Evolutionary conservation across 345 rosid species (phyloP).

Genomic region (Eucalyptus cloeziana): DNA sequence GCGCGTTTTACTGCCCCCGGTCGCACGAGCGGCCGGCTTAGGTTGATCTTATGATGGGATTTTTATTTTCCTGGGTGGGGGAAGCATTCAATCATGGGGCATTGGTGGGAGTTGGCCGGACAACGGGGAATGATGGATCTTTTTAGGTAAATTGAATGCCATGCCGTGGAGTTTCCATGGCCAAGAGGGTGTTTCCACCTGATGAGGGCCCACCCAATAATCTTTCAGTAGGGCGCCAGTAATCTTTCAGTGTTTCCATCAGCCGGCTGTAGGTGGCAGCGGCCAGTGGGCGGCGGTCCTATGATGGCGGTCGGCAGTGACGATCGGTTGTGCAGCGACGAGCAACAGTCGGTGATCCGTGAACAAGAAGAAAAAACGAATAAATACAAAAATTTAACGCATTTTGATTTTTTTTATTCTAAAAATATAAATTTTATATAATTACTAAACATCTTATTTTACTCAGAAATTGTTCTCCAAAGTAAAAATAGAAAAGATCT

Average conservation of each 20-base stretch:
- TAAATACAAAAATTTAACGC: too few species aligned
- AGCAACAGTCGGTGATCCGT: accelerated
- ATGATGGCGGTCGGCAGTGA: accelerated
- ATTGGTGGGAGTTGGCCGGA: background rate
- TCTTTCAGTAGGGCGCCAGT: accelerated
- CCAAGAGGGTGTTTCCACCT: too few species aligned
- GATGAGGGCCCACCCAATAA: too few species aligned
- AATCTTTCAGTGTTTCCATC: too few species aligned
- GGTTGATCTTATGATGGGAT: background rate
- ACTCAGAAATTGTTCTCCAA: accelerated
- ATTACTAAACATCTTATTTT: accelerated
- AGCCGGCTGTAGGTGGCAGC: accelerated
- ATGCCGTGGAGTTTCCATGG: background rate
- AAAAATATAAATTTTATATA: too few species aligned
- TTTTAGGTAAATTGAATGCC: background rate
- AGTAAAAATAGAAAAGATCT: accelerated
- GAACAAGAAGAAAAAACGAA: accelerated
- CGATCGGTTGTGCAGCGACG: accelerated
- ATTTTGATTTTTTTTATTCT: accelerated
- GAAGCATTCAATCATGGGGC: background rate
- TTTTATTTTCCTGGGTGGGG: background rate
- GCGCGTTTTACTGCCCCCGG: background rate
- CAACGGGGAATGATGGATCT: background rate
- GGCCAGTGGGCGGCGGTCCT: accelerated
- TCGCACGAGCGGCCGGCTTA: background rate